A percentile compares a stretch with the other conserved stretches of the same genome.
These are phyloP conservation scores for Poterioochromonas sp. DNA, from an alignment of 352 stramenopile genomes.

Conservation along the genomic window DNA sequence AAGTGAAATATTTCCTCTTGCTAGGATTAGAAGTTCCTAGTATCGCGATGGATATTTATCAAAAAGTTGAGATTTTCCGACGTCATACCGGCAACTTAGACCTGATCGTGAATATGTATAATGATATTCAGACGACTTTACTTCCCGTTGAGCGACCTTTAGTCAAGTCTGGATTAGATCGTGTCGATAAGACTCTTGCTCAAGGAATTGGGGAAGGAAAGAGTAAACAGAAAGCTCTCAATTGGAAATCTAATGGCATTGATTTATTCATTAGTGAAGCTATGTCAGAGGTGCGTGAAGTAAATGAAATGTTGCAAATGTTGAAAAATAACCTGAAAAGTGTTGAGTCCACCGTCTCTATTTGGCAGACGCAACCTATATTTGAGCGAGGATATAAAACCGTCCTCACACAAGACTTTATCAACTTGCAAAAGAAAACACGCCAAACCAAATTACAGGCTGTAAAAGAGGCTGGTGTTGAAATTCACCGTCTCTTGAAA, in stretches of 20 bases:
- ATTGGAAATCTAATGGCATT: constrained; percentile 84
- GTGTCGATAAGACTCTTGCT: constrained; percentile 71
- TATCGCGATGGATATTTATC: constrained; percentile 77
- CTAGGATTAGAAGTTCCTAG: constrained; percentile 73
- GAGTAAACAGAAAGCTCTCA: constrained; percentile 55
- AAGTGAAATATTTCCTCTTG: constrained; percentile 85
- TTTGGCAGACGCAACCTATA: constrained; percentile 61
- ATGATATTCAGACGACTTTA: constrained; percentile 69
- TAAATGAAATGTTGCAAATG: constrained; percentile 65
- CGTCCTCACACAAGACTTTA: constrained; percentile 64
- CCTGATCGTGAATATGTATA: constrained; percentile 83
- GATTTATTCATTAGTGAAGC: constrained; percentile 61
- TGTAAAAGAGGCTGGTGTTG: constrained; percentile 65
- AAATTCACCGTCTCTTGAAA: constrained; percentile 62
- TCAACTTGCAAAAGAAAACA: constrained; percentile 60
- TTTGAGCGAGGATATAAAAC: constrained; percentile 68
- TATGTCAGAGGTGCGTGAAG: constrained; percentile 73
- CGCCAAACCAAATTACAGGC: constrained; percentile 59
- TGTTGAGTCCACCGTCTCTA: constrained; percentile 61
- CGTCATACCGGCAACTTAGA: constrained; percentile 78
- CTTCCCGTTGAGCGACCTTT: constrained; percentile 75
- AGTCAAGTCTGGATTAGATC: constrained; percentile 69
- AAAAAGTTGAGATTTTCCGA: constrained; percentile 74
- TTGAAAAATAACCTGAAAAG: constrained; percentile 72
- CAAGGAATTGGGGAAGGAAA: constrained; percentile 60